phyloP scores from a whole-genome alignment of 345 rosid genomes.

The Hypericum androsaemum region DNA sequence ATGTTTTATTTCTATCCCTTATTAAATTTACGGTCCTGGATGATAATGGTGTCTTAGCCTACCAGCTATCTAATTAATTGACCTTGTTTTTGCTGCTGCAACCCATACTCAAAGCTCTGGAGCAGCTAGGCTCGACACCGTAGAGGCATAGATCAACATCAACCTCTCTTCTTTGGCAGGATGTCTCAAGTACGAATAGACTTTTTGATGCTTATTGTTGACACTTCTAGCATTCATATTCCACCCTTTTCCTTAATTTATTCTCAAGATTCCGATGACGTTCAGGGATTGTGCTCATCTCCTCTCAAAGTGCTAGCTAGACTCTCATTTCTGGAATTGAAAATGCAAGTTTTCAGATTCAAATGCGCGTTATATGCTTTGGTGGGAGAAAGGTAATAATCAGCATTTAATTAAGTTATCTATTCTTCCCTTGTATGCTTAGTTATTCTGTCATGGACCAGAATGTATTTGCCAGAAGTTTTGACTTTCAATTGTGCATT shows the following conservation, averaged over 20 bases:
- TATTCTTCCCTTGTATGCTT: too few species aligned
- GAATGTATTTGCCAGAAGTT: too few species aligned
- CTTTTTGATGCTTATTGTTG: not conserved
- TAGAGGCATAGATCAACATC: constrained; percentile 87
- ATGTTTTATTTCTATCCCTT: not conserved
- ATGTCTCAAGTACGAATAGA: constrained; percentile 78
- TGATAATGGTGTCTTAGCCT: constrained; percentile 68
- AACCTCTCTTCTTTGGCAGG: constrained; percentile 87
- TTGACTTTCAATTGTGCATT: too few species aligned
- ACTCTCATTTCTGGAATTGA: constrained; percentile 69
- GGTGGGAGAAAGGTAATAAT: too few species aligned
- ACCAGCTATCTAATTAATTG: constrained; percentile 92
- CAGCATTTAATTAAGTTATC: too few species aligned
- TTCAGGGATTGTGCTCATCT: constrained; percentile 71
- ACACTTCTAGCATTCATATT: not conserved
- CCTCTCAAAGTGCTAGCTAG: constrained; percentile 95
- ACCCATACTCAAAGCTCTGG: constrained; percentile 93
- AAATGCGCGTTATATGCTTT: too few species aligned
- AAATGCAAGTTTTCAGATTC: too few species aligned
- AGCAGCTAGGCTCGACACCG: constrained; percentile 94
- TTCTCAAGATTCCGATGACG: constrained; percentile 16
- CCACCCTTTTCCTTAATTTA: constrained; percentile 6
- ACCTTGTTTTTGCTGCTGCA: constrained; percentile 77
- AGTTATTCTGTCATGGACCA: too few species aligned
- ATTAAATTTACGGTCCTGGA: constrained; percentile 81